Base-by-base conservation (phyloP, 768 basidiomycete species). In the Ramaria rubella region DNA sequence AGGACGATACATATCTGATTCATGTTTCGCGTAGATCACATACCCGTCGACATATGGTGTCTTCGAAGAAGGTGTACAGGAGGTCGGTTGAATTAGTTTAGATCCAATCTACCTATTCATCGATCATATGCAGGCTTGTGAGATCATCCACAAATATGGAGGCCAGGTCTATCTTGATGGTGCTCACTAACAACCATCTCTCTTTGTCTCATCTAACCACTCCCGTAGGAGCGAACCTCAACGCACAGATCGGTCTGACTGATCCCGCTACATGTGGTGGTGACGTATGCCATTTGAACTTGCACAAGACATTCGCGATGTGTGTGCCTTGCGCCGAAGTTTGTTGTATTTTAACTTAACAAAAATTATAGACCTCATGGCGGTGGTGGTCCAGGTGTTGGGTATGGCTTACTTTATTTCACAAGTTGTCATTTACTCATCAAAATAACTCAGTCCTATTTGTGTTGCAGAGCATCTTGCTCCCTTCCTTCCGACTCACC, bases 271-370 rank as follows among this genome's bases (percentile, higher is more conserved):
- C 80, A n/a, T 95, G 93, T 64, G 96, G 96, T 46, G 95, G 93
- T 52, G 96, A 99, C 70, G 94, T 99, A 36, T 96, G 94, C 68
- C 96, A 99, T 69, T 79, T 97, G 75, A 99, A 99, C 72, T 77
- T 98, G 33, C 96, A 99, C 77, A 99, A 98, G 74, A 95, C 94
- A 1, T 96, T 96, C 67, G 87, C 93, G 6, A 97, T 96, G 87
- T 91, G 66, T 57, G 87, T 64, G 4, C 26, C n/a, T n/a, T n/a
- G 24, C 36, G 2, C 24, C 12, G 24, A 52, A 40, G 21, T 44
- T 23, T 51, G 3, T 51, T 17, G 8, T 14, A 40, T 51, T 56
- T 38, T 55, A 12, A 55, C 42, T 11, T 34, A 19, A 43, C 29
- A 36, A 42, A 31, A 42, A 34, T 56, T 55, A 7, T 24, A 94